These are phyloP conservation scores for Amanita exitialis DNA, from an alignment of 768 basidiomycete species.

Conservation along the genomic window DNA sequence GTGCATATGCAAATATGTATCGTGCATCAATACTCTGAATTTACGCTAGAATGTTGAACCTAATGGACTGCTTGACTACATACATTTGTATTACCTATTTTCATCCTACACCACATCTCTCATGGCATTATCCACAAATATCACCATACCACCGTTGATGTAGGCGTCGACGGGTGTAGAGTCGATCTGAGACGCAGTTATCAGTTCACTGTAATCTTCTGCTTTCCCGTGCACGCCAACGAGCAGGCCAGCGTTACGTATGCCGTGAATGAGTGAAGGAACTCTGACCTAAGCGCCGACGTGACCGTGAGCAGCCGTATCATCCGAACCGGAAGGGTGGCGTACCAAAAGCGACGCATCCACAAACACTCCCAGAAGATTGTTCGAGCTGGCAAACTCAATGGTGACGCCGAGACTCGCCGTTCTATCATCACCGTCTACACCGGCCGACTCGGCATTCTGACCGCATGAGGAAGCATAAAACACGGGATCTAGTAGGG, in stretches of 20 bases:
- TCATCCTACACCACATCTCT: constrained; percentile 31
- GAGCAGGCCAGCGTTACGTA: constrained; percentile 82
- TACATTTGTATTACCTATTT: neutral
- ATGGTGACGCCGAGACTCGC: constrained; percentile 83
- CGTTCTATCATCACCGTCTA: constrained; percentile 37
- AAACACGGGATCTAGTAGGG: constrained; percentile 79
- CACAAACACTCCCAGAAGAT: constrained; percentile 84
- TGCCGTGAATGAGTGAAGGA: constrained; percentile 80
- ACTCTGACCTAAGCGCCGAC: constrained; percentile 54
- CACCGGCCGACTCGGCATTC: constrained; percentile 26
- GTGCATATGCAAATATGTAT: constrained; percentile 62
- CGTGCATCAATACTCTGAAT: constrained; percentile 47
- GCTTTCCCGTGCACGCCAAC: constrained; percentile 72
- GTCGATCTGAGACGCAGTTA: constrained; percentile 27
- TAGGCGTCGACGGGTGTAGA: constrained; percentile 57
- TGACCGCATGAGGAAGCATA: constrained; percentile 82
- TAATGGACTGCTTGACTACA: neutral
- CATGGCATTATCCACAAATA: constrained; percentile 55
- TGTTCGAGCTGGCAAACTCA: constrained; percentile 88
- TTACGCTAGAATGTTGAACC: constrained; percentile 2
- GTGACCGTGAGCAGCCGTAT: constrained; percentile 2
- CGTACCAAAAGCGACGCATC: constrained; percentile 81
- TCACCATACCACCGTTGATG: constrained; percentile 51
- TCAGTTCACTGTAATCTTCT: constrained; percentile 28
- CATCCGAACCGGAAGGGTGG: constrained; percentile 8